phyloP scores from a whole-genome alignment of 2,329 filamentous ascomycete genomes.

The Cyclaneusma minus region DNA sequence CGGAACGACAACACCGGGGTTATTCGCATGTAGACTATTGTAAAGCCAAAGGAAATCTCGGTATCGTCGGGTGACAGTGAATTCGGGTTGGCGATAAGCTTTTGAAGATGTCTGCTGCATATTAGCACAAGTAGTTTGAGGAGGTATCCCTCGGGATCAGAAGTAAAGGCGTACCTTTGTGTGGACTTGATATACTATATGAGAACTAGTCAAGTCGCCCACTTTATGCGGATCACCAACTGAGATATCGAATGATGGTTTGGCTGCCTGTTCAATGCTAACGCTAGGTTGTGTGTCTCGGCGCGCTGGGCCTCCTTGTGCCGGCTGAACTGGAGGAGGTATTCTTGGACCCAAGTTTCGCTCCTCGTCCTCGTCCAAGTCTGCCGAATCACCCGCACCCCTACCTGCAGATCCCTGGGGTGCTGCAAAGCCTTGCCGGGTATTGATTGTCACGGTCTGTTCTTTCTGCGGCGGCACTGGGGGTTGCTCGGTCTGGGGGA shows the following conservation, averaged over 20 bases:
- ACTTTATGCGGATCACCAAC: slow-evolving; percentile 98
- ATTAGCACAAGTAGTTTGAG: too few relatives aligned
- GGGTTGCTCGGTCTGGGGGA: slow-evolving; percentile 33
- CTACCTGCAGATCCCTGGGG: slow-evolving; percentile 30
- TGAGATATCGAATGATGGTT: slow-evolving; percentile 77
- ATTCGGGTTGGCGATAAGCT: slow-evolving; percentile 83
- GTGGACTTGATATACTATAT: slow-evolving; percentile 92
- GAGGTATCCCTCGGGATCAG: too few relatives aligned
- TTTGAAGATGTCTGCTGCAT: slow-evolving; percentile 69
- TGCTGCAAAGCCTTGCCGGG: slow-evolving; percentile 24
- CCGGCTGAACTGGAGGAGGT: slow-evolving; percentile 48
- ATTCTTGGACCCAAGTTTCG: slow-evolving; percentile 38
- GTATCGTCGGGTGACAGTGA: slow-evolving; percentile 85
- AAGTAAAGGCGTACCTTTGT: slow-evolving; percentile 66
- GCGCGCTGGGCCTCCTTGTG: slow-evolving; percentile 33
- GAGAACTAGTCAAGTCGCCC: slow-evolving; percentile 87
- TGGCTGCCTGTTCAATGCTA: slow-evolving; percentile 82
- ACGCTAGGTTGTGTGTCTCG: slow-evolving; percentile 57
- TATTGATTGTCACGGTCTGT: slow-evolving; percentile 42
- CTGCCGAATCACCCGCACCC: slow-evolving; percentile 47
- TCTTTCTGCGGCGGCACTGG: slow-evolving; percentile 58
- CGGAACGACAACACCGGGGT: slow-evolving; percentile 86
- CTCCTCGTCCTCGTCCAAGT: slow-evolving; percentile 52
- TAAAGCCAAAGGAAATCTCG: slow-evolving; percentile 98
- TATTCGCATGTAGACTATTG: slow-evolving; percentile 84